Conservation (phyloP, 805 yeast species). For the Clavispora fructus region DNA sequence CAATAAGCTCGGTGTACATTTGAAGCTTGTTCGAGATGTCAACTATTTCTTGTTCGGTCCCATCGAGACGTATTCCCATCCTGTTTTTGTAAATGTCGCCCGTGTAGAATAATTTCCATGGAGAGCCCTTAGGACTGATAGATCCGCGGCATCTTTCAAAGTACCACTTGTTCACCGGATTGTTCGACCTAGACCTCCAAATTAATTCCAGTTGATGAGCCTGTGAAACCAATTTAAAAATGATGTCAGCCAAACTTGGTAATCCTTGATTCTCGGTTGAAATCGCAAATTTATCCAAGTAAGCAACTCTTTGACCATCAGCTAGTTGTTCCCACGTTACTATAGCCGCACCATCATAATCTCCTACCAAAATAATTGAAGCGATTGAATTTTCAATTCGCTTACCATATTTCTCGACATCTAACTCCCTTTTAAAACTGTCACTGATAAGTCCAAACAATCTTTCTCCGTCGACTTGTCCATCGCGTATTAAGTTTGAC, state of each 20-base stretch:
- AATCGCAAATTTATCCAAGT: slow-evolving; percentile 92
- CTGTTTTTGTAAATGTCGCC: slow-evolving; percentile 36
- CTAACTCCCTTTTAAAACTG: slow-evolving; percentile 70
- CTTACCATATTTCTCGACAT: slow-evolving; percentile 57
- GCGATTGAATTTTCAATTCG: slow-evolving; percentile 68
- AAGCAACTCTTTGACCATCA: slow-evolving; percentile 47
- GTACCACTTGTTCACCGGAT: slow-evolving; percentile 97
- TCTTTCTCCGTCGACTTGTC: slow-evolving; percentile 49
- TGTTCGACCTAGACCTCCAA: slow-evolving; percentile 84
- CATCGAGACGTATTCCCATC: slow-evolving; percentile 19
- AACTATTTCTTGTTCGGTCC: slow-evolving; percentile 6
- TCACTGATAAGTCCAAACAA: slow-evolving; percentile 63
- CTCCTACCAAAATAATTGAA: slow-evolving; percentile 79
- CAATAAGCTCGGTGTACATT: slow-evolving; percentile 9
- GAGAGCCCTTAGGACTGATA: slow-evolving; percentile 30
- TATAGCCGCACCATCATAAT: slow-evolving; percentile 93
- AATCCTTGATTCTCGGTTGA: slow-evolving; percentile 80
- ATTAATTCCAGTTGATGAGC: slow-evolving; percentile 67
- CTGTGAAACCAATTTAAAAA: slow-evolving; percentile 73
- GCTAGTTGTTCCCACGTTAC: slow-evolving; percentile 66
- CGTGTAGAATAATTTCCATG: slow-evolving; percentile 39
- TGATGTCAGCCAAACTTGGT: slow-evolving; percentile 88
- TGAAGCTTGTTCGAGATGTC: slow-evolving; percentile 11
- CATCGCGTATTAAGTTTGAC: slow-evolving; percentile 29
- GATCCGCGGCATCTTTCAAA: slow-evolving; percentile 85